Evolutionary conservation across 371 early-diverging fungal genomes (phyloP), one percentile per base, ranked within the genome.

Genomic region (Mortierella sp.): DNA sequence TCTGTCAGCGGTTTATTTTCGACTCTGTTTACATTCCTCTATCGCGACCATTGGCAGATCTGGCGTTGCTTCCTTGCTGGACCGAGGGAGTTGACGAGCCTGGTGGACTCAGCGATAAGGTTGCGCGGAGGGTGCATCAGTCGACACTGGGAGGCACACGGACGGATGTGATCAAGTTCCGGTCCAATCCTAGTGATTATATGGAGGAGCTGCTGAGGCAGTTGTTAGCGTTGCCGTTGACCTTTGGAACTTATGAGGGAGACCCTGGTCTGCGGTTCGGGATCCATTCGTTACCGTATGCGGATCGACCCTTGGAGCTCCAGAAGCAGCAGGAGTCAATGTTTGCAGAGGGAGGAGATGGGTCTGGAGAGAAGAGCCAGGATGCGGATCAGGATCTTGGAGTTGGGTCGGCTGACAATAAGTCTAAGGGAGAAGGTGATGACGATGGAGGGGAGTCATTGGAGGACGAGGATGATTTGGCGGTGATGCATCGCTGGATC

Each of bases 121-220:
- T 78, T 32, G 48, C 76, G 7, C 73, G 83, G 11, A 73, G 87
- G 44, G 43, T 78, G 65, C 83, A 87, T 46, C 78, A 82, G 71
- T 78, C 81, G 38, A 87, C 87, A 3, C 41, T 83, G 71, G 83
- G 81, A 29, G 83, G 87, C 12, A 87, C 83, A 3, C 60, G 87
- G 16, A 83, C 83, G 18, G 76, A 83, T 35, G 83, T 89, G 24
- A 87, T 89, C 87, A 74, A 54, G 77, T 80, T 82, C 76, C 76
- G 77, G 72, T 84, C 81, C 38, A 77, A 73, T 18, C 96, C 95
- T 4, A 89, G 84, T 44, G 90, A 91, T 16, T 95, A 94, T 78
- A 93, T 95, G 51, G 93, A 94, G 8, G 89, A 91, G 54, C 83
- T 95, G 29, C 92, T 95, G n/a, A 94, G 94, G 75, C 91, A 93